Evolutionary conservation across 1,139 yeast species (phyloP).

Genomic region (Taphrina betulina): DNA sequence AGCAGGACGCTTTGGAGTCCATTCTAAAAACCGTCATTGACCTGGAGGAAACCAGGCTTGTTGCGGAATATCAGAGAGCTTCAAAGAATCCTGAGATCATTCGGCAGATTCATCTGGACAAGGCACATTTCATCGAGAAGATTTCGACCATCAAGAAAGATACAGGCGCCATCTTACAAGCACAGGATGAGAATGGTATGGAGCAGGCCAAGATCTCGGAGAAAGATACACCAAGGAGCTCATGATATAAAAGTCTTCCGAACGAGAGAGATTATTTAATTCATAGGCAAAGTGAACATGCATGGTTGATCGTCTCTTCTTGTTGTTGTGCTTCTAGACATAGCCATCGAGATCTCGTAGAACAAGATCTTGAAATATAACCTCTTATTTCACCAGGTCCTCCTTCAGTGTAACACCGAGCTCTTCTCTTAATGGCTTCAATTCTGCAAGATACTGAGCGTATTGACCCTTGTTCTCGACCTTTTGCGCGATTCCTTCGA

Average conservation of each 20-base stretch:
- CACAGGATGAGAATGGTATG: no score
- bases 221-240: no score
- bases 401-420: conserved; percentile 54
- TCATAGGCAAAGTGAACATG: no score
- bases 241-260: no score
- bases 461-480: conserved; percentile 48
- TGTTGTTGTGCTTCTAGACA: no score
- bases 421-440: conserved; percentile 86
- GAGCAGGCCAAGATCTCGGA: no score
- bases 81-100: background rate
- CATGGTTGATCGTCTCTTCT: no score
- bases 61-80: conserved; percentile 3
- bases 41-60: conserved; percentile 5
- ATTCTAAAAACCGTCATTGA: conserved; percentile 15
- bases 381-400: conserved; percentile 14
- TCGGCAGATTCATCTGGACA: conserved; percentile 8
- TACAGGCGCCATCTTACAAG: conserved; percentile 1
- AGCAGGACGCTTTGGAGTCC: conserved; percentile 20
- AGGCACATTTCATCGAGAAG: conserved; percentile 21
- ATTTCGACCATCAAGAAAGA: conserved; percentile 5
- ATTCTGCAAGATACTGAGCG: conserved; percentile 91
- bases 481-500: conserved; percentile 52
- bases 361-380: no score
- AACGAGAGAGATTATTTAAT: no score
- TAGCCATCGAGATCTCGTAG: no score